Base-by-base conservation (phyloP, 805 yeast species). In the Metschnikowia sp. region DNA sequence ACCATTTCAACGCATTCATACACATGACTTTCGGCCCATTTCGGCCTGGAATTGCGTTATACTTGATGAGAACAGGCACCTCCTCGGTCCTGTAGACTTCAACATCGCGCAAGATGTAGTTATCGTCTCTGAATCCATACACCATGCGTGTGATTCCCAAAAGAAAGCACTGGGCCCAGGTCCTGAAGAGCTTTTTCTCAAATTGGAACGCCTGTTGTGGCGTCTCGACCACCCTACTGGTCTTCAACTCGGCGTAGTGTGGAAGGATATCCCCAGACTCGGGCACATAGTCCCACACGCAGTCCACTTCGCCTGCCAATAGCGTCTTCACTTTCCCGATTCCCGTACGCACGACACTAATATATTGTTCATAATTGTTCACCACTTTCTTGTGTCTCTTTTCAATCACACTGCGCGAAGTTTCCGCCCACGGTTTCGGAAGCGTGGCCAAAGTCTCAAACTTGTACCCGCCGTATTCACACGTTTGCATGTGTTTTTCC, bases 141-240 rank as follows among this genome's bases (percentile, higher is more conserved):
- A 87, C 77, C 4, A 92, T 76, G 49, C 79, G 78, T n/a, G 86
- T 83, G 18, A 94, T 78, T 4, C 99, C 99, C 39, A 88, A 74
- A 19, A 94, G 70, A 64, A 90, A 94, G 52, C 96, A 86, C 69
- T 90, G 98, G 2, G 96, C 88, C 99, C 99, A 94, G 0, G 95
- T 77, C 51, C 74, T 78, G 62, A 85, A 80, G 39, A 94, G 69
- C 65, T 89, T 90, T 45, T 75, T 76, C 61, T 92, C 97, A 61
- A 92, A 89, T 15, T 62, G 75, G 34, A 73, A 73, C 12, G 85
- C 81, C 34, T 84, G 84, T 12, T 76, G 72, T 5, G 82, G 79
- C 15, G 78, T 72, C 19, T 70, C 72, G 0, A 92, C 74, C 6
- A 75, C 70, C 38, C 77, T 70, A 2, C 85, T 69, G 1, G 96